Percentiles rank a stretch among this genome's conserved stretches.
These are phyloP conservation scores for Proliferodiscus dingleyae DNA, from an alignment of 2,329 filamentous ascomycete species.

Conservation along the genomic window DNA sequence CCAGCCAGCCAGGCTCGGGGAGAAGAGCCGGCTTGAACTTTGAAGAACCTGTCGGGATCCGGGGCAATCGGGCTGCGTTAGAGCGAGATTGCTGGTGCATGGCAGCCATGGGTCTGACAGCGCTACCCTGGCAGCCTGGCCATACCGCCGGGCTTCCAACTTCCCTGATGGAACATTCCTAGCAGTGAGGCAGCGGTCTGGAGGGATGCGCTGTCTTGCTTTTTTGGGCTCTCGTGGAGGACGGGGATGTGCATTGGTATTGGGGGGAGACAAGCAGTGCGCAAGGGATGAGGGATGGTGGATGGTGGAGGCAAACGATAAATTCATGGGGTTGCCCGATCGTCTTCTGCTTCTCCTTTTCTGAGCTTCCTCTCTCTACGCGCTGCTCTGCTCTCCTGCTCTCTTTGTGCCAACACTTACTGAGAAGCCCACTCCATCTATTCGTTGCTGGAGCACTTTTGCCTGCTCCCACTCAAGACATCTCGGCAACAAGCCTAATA, in stretches of 20 bases:
- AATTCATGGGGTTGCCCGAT: slow-evolving; percentile 8
- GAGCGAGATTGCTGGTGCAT: slow-evolving; percentile 2
- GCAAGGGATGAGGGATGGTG: slow-evolving; percentile 1
- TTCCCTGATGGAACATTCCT: slow-evolving; percentile 12
- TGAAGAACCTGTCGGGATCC: slow-evolving; percentile 5
- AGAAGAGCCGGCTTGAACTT: too few relatives aligned
- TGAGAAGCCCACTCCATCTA: not conserved
- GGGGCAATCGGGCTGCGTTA: slow-evolving; percentile 7
- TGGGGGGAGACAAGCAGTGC: not conserved
- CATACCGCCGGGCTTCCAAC: not conserved
- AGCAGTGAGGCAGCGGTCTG: slow-evolving; percentile 13
- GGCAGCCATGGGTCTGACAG: not conserved
- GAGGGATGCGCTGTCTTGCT: slow-evolving; percentile 24
- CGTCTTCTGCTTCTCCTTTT: not conserved
- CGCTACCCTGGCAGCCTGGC: not conserved
- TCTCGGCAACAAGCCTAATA: not conserved
- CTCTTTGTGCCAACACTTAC: not conserved
- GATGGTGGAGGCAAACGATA: slow-evolving; percentile 11
- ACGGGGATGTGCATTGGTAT: slow-evolving; percentile 3
- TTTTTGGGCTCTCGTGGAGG: slow-evolving; percentile 4
- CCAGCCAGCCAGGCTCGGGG: not conserved
- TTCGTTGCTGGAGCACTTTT: not conserved
- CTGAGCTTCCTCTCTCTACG: not conserved
- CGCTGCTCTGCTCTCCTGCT: not conserved
- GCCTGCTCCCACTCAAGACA: not conserved